Evolutionary conservation across 2,329 filamentous ascomycete genomes (phyloP), one percentile per base, ranked within the genome.

Genomic region (Neoarthrinium moseri): DNA sequence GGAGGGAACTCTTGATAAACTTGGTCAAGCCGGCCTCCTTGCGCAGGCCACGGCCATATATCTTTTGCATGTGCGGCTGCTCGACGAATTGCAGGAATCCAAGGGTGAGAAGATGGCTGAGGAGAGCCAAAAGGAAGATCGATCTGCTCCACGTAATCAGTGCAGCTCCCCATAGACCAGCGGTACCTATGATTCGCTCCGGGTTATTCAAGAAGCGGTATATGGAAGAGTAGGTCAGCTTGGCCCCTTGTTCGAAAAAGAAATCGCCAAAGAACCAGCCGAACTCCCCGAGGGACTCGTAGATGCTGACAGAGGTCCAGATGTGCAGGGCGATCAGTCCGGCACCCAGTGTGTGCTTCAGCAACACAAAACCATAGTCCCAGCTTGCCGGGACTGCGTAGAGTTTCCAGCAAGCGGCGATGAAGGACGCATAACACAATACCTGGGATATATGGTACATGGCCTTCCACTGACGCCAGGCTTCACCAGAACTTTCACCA

Each of bases 251-350:
- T 51, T 96, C 90, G 63, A 94, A 96, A 76, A 99, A 97, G 74
- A 97, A 99, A 64, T 99, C 94, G 15, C 94, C 94, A 61, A 91
- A 97, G 74, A 97, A 97, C 92, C 92, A 99, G 57, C 94, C 94
- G 60, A 97, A 99, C 62, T 99, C 94, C 46, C 94, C 94, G 0
- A 99, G 81, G 2, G 90, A 95, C 41, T 96, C 91, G 65, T 97
- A 95, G 55, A 97, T 91, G 65, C 91, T 96, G 53, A 88, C 75
- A 2, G 90, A 86, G 1, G 91, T 96, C 94, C 94, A 99, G 15
- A 95, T 69, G 61, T 99, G 94, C 41, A 99, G 77, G 10, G 87
- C 84, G 48, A 97, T 83, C 52, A 97, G 74, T 43, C 87, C 82
- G 40, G 80, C 75, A 34, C 94, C 94, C 26, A 97, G 63, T 21